These are phyloP conservation scores for Cyanophora paradoxa DNA, from an alignment of 78 protist genomes.

Conservation along the genomic window DNA sequence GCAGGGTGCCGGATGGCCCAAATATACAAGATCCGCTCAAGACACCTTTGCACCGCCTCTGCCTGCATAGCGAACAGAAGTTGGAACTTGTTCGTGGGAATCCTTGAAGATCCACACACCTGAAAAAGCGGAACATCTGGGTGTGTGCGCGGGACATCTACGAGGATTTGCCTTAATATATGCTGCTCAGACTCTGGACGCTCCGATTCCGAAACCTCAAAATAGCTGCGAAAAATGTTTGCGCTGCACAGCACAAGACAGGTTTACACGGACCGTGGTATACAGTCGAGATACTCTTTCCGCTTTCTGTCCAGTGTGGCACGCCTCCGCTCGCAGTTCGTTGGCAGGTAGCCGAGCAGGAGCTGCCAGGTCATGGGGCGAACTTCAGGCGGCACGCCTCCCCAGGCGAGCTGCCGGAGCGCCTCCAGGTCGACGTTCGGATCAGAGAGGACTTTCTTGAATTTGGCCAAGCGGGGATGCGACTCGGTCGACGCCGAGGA, in stretches of 20 bases:
- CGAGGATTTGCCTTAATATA: background rate
- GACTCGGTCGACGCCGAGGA: too few relatives aligned
- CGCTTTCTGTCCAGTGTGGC: constrained; percentile 17
- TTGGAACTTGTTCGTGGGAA: background rate
- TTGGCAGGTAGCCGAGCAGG: constrained; percentile 9
- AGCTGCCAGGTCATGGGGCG: constrained; percentile 21
- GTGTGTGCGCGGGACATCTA: constrained; percentile 8
- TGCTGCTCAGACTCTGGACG: background rate
- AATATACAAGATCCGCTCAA: constrained; percentile 2
- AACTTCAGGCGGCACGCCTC: background rate
- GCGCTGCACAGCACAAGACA: background rate
- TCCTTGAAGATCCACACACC: background rate
- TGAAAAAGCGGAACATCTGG: constrained; percentile 7
- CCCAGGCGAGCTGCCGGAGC: constrained; percentile 2
- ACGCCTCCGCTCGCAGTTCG: background rate
- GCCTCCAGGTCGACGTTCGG: background rate
- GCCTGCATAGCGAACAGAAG: background rate
- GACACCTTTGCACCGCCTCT: background rate
- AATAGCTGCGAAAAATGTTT: background rate
- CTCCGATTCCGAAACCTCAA: background rate
- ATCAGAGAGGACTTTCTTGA: background rate
- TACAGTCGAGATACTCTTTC: constrained; percentile 15
- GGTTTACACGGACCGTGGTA: constrained; percentile 15
- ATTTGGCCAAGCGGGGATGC: too few relatives aligned
- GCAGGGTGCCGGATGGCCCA: constrained; percentile 19